These are phyloP conservation scores for Didymella glomerata DNA, from an alignment of 2,329 filamentous ascomycete species.

Conservation along the genomic window DNA sequence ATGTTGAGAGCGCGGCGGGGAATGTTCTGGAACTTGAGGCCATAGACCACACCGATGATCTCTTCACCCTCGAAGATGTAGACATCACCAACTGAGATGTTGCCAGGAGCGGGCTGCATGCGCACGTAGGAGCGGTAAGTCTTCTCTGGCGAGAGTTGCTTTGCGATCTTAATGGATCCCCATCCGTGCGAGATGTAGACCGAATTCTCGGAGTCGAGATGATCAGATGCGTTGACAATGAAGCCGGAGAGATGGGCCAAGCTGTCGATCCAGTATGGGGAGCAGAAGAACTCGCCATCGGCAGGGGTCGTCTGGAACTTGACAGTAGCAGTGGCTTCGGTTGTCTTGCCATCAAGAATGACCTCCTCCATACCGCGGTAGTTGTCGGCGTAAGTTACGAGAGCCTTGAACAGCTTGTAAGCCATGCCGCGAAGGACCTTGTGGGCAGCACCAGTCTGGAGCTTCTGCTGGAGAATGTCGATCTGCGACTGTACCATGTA, in stretches of 20 bases:
- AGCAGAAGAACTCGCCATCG: conserved; percentile 65
- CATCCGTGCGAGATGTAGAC: conserved; percentile 71
- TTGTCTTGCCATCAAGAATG: conserved; percentile 63
- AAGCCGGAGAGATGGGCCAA: conserved; percentile 66
- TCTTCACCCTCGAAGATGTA: conserved; percentile 68
- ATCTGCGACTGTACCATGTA: conserved; percentile 65
- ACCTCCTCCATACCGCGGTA: conserved; percentile 68
- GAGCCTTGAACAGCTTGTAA: conserved; percentile 74
- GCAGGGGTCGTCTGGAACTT: conserved; percentile 63
- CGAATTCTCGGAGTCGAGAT: conserved; percentile 65
- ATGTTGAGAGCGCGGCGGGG: conserved; percentile 72
- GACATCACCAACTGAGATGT: conserved; percentile 67
- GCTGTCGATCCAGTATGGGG: conserved; percentile 68
- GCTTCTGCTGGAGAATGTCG: conserved; percentile 73
- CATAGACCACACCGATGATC: conserved; percentile 66
- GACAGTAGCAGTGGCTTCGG: conserved; percentile 63
- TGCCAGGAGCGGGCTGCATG: conserved; percentile 65
- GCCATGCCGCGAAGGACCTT: conserved; percentile 78
- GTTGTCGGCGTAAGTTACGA: conserved; percentile 65
- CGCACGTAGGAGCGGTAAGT: conserved; percentile 69
- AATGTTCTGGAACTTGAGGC: conserved; percentile 73
- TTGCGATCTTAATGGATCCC: conserved; percentile 66
- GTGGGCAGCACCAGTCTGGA: conserved; percentile 71
- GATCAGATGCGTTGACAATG: conserved; percentile 67
- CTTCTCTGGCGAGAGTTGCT: conserved; percentile 60